Evolutionary conservation across 106 monocot species (phyloP).

Genomic region (Narthecium ossifragum): DNA sequence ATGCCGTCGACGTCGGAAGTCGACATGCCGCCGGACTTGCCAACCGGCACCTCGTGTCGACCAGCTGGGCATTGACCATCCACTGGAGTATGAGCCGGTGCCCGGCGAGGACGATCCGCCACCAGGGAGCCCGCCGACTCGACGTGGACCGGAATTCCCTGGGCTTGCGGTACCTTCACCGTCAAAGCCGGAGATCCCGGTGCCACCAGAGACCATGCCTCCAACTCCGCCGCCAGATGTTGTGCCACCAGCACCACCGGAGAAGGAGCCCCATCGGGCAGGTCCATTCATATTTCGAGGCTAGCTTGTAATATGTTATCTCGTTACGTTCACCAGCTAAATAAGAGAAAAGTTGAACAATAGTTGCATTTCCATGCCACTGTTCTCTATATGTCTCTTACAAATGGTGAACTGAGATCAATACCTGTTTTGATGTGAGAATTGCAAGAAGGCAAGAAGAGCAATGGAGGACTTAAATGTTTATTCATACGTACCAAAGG

Average conservation of each 20-base stretch:
- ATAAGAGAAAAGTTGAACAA: too few species aligned
- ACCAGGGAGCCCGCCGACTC: not conserved
- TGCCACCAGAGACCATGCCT: constrained; percentile 22
- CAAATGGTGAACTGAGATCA: too few species aligned
- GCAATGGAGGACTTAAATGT: too few species aligned
- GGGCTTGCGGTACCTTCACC: not conserved
- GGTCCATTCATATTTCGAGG: not conserved
- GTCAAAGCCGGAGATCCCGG: constrained; percentile 17
- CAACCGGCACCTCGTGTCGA: too few species aligned
- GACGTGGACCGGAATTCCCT: not conserved
- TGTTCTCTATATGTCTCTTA: too few species aligned
- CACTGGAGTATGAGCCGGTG: not conserved
- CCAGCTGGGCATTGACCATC: not conserved
- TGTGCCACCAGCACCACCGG: constrained; percentile 9
- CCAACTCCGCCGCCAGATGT: constrained; percentile 26
- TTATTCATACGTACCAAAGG: too few species aligned
- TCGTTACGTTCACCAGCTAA: not conserved
- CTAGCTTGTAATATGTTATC: not conserved
- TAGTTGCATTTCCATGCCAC: too few species aligned
- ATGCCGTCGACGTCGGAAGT: too few species aligned
- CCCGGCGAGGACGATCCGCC: not conserved
- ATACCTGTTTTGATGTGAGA: too few species aligned
- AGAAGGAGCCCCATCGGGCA: constrained; percentile 8
- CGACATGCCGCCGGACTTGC: too few species aligned
- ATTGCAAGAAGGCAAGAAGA: too few species aligned